Evolutionary conservation across 2,329 filamentous ascomycete species (phyloP).

Genomic region (Rosellinia necatrix): DNA sequence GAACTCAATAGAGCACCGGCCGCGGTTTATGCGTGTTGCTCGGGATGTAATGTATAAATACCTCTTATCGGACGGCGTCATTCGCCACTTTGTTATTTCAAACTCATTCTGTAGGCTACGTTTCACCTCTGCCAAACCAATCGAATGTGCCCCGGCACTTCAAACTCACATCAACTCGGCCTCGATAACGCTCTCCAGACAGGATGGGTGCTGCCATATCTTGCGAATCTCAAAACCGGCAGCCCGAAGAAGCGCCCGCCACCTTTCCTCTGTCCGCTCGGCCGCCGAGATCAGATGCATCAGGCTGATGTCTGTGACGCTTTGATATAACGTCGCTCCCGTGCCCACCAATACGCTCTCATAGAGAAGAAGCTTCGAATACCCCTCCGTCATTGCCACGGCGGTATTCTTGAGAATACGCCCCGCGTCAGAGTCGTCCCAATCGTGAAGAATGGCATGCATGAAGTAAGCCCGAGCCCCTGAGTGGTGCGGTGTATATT

Average conservation of each 20-base stretch:
- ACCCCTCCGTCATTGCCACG: constrained; percentile 39
- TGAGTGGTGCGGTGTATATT: neutral
- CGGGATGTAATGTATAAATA: too few species aligned
- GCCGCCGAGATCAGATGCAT: constrained; percentile 25
- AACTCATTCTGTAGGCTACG: too few species aligned
- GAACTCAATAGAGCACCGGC: too few species aligned
- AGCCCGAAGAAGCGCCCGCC: constrained; percentile 25
- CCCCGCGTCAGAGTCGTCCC: constrained; percentile 29
- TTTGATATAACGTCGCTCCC: constrained; percentile 19
- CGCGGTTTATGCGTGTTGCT: too few species aligned
- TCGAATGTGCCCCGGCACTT: too few species aligned
- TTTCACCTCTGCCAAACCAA: too few species aligned
- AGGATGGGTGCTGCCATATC: constrained; percentile 28
- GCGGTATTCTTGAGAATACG: constrained; percentile 36
- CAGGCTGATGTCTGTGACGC: constrained; percentile 15
- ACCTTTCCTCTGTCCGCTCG: constrained; percentile 28
- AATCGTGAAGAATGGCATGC: constrained; percentile 43
- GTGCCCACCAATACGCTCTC: constrained; percentile 35
- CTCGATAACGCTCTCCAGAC: constrained; percentile 29
- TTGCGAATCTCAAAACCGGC: constrained; percentile 29
- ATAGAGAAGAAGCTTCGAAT: constrained; percentile 46
- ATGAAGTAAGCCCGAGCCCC: constrained; percentile 43
- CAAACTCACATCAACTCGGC: constrained; percentile 10
- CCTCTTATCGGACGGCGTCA: too few species aligned
- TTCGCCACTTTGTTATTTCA: too few species aligned